Conservation (phyloP, 139 green algal genomes). For the Volvox reticuliferus region DNA sequence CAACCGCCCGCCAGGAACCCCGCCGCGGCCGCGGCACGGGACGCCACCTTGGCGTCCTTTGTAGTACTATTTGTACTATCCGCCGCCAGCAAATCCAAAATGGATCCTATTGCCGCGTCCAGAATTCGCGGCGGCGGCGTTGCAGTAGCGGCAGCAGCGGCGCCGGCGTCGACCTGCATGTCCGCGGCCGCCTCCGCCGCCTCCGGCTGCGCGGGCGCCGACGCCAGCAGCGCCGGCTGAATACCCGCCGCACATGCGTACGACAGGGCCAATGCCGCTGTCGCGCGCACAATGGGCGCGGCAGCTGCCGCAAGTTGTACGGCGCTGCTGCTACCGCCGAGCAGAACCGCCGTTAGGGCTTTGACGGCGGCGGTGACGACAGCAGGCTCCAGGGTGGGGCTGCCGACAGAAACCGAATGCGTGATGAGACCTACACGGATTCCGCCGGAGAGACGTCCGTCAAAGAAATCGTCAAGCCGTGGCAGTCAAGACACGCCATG, state of each 20-base stretch:
- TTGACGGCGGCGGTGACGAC: not conserved
- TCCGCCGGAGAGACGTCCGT: too few relatives aligned
- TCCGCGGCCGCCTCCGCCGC: not conserved
- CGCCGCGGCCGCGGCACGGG: not conserved
- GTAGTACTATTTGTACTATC: not conserved
- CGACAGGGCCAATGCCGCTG: slow-evolving; percentile 23
- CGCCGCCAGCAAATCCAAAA: slow-evolving; percentile 45
- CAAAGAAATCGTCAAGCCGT: too few relatives aligned
- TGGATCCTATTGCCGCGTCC: slow-evolving; percentile 1
- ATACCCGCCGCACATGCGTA: slow-evolving; percentile 3
- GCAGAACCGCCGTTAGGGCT: not conserved
- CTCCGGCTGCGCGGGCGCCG: not conserved
- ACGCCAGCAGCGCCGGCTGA: slow-evolving; percentile 11
- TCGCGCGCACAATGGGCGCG: not conserved
- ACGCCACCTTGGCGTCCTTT: slow-evolving; percentile 65
- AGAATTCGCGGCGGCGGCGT: slow-evolving; percentile 57
- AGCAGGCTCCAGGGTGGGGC: not conserved
- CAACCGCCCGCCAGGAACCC: slow-evolving; percentile 30
- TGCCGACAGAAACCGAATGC: not conserved
- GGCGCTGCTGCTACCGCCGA: slow-evolving; percentile 56
- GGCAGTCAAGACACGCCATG: too few relatives aligned
- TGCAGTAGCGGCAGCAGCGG: not conserved
- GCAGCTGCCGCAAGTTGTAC: slow-evolving; percentile 57
- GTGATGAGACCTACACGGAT: slow-evolving; percentile 9
- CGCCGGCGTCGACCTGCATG: not conserved